These are phyloP conservation scores for Plantago ovata DNA, from an alignment of 257 asterid genomes.

Conservation along the genomic window DNA sequence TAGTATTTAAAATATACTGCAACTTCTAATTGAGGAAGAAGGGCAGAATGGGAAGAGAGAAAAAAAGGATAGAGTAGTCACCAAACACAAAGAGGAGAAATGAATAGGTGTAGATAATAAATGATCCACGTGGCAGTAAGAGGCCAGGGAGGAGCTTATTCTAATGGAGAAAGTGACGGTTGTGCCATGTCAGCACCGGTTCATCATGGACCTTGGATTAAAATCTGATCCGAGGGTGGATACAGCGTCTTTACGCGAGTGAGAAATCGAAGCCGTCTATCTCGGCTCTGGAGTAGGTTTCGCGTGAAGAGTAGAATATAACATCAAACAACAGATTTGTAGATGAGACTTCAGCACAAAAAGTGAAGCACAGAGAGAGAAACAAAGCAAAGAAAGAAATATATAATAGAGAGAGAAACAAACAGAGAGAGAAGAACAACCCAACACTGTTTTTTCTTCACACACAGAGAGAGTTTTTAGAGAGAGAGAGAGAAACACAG, in stretches of 20 bases:
- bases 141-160: conserved; percentile 27
- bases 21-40: no score
- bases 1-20: no score
- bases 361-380: conserved; percentile 24
- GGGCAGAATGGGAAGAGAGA: not conserved
- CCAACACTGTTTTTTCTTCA: no score
- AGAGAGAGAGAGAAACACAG: no score
- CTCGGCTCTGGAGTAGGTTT: conserved; percentile 47
- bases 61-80: not conserved
- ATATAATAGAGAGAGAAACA: no score
- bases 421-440: no score
- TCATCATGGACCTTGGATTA: conserved; percentile 33
- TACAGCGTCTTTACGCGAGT: conserved; percentile 15
- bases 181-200: conserved; percentile 56
- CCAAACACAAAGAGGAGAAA: not conserved
- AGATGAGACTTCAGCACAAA: conserved; percentile 27
- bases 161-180: conserved; percentile 47
- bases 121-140: conserved; percentile 41
- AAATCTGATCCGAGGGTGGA: conserved; percentile 32
- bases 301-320: conserved; percentile 42
- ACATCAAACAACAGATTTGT: conserved; percentile 30
- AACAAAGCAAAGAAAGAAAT: conserved; percentile 13
- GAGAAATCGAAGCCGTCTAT: conserved; percentile 51
- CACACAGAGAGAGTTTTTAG: no score
- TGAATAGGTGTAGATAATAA: conserved; percentile 16